A percentile compares a stretch with the other conserved stretches of the same genome.
phyloP scores from a whole-genome alignment of 441 rosid species.

The Gossypium gossypioides region DNA sequence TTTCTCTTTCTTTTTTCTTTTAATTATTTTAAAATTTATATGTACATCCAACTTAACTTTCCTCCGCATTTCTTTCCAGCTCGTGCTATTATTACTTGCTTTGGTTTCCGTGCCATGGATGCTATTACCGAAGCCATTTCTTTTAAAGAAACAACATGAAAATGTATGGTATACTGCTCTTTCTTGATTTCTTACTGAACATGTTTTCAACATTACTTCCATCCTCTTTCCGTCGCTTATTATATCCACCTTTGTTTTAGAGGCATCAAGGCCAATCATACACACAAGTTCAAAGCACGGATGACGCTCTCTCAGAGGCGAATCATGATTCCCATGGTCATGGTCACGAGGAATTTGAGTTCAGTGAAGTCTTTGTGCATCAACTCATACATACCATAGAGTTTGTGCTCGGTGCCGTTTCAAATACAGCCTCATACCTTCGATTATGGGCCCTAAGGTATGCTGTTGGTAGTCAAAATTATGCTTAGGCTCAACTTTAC shows the following conservation, averaged over 20 bases:
- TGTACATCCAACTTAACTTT: background rate
- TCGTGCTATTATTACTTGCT: conserved; percentile 59
- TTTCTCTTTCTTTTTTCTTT: background rate
- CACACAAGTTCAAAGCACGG: conserved; percentile 36
- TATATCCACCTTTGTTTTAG: conserved; percentile 29
- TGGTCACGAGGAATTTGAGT: conserved; percentile 75
- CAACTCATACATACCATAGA: conserved; percentile 90
- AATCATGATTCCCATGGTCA: conserved; percentile 47
- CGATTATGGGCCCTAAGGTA: conserved; percentile 96
- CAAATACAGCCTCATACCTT: conserved; percentile 94
- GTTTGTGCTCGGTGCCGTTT: conserved; percentile 88
- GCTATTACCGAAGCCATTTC: conserved; percentile 85
- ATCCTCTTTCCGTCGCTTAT: background rate
- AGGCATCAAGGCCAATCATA: conserved; percentile 74
- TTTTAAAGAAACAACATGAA: conserved; percentile 71
- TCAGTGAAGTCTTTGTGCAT: conserved; percentile 84
- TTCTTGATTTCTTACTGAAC: background rate
- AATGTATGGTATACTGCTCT: conserved; percentile 28
- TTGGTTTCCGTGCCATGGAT: conserved; percentile 89
- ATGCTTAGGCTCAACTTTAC: background rate
- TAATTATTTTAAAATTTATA: background rate
- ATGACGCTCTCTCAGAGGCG: conserved; percentile 49
- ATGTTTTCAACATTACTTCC: background rate
- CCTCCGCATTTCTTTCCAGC: conserved; percentile 29
- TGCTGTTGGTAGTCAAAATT: background rate